phyloP scores from a whole-genome alignment of 1,284 basidiomycete species.

The Coniferiporia weirii region DNA sequence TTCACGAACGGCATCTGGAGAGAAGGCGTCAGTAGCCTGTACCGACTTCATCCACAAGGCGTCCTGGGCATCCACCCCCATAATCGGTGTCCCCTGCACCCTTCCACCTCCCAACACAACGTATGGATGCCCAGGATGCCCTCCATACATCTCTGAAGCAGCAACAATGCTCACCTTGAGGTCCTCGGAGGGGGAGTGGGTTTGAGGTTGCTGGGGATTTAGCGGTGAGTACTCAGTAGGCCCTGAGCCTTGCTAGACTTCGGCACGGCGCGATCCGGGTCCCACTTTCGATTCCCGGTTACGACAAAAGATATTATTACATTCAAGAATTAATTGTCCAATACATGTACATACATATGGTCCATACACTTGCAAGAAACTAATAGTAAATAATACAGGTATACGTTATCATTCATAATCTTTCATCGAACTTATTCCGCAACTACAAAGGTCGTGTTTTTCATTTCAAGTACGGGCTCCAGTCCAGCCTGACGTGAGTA shows the following conservation, averaged over 20 bases:
- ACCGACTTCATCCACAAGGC: background rate
- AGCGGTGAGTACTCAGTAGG: background rate
- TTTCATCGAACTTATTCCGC: constrained; percentile 4
- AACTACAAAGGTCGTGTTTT: constrained; percentile 14
- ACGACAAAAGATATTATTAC: background rate
- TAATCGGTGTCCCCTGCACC: background rate
- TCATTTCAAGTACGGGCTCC: constrained; percentile 16
- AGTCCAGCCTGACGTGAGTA: constrained; percentile 10
- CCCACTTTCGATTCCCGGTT: background rate
- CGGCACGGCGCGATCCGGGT: background rate
- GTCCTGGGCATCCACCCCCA: constrained; percentile 8
- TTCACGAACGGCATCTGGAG: constrained; percentile 86
- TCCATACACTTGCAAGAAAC: no score
- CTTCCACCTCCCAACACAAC: background rate
- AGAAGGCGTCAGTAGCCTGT: background rate
- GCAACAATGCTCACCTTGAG: constrained; percentile 18
- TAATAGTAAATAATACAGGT: no score
- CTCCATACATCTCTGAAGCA: background rate
- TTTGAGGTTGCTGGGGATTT: background rate
- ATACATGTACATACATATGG: background rate
- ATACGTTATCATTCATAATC: no score
- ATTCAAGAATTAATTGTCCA: background rate
- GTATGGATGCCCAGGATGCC: background rate
- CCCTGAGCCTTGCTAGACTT: background rate
- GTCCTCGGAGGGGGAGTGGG: constrained; percentile 8